Evolutionary conservation across 192 early-diverging fungal species (phyloP).

Genomic region (Gigaspora rosea): DNA sequence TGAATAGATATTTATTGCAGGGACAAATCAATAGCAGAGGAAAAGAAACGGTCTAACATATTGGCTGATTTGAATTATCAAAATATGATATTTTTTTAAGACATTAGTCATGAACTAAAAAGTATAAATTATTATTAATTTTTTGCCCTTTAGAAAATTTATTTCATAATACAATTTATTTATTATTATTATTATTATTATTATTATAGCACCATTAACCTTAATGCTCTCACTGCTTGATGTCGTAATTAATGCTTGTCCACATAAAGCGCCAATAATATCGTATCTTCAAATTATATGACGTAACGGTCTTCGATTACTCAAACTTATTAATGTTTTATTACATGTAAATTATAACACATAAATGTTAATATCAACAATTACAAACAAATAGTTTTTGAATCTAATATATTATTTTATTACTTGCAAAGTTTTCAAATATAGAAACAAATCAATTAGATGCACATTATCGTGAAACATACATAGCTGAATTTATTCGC

Average conservation of each 20-base stretch:
- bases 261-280: conserved; percentile 14
- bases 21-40: conserved; percentile 41
- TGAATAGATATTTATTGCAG: conserved; percentile 37
- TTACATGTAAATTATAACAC: conserved; percentile 39
- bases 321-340: conserved; percentile 59
- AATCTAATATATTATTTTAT: no score
- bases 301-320: conserved; percentile 54
- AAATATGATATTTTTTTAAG: conserved; percentile 48
- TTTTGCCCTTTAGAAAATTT: not conserved
- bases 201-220: conserved; percentile 48
- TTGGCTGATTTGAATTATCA: conserved; percentile 43
- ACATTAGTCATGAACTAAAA: conserved; percentile 46
- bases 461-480: conserved; percentile 32
- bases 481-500: conserved; percentile 47
- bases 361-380: not conserved
- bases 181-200: not conserved
- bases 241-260: conserved; percentile 40
- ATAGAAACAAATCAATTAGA: not conserved
- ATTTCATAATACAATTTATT: not conserved
- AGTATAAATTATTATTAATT: not conserved
- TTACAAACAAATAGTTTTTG: no score
- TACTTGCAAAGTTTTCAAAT: not conserved
- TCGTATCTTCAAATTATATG: conserved; percentile 42
- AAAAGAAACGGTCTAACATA: conserved; percentile 37
- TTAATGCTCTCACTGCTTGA: conserved; percentile 57